phyloP scores from a whole-genome alignment of 306 rosid genomes.

The Casuarina cunninghamiana region DNA sequence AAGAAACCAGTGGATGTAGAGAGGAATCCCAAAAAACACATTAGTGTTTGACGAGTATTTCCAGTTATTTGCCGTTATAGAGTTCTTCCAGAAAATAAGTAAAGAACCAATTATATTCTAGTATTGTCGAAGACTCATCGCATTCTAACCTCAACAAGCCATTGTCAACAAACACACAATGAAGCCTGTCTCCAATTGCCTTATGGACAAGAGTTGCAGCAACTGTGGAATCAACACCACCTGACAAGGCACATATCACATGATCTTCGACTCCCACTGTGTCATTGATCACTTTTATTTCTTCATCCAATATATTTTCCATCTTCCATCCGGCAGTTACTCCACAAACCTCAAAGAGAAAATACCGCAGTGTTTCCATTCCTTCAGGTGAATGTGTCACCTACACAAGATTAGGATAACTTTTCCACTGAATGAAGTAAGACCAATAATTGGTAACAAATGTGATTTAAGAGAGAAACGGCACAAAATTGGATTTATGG shows the following conservation, averaged over 20 bases:
- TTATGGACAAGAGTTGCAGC: conserved; percentile 93
- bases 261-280: conserved; percentile 64
- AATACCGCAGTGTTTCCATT: conserved; percentile 68
- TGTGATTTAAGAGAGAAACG: not conserved
- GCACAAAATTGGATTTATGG: not conserved
- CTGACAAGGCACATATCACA: conserved; percentile 90
- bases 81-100: not conserved
- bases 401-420: conserved; percentile 37
- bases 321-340: conserved; percentile 78
- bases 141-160: conserved; percentile 76
- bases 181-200: conserved; percentile 93
- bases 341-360: conserved; percentile 76
- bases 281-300: conserved; percentile 62
- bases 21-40: not conserved
- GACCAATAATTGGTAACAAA: not conserved
- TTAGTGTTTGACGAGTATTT: not conserved
- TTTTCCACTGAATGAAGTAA: not conserved
- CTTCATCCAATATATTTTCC: conserved; percentile 85
- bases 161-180: conserved; percentile 93
- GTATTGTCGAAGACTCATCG: conserved; percentile 1
- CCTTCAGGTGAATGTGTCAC: conserved; percentile 92
- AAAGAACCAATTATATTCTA: not conserved
- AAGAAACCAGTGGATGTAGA: not conserved
- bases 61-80: not conserved
- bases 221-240: conserved; percentile 97